Conservation (phyloP, 1,284 basidiomycete species). For the Cutaneotrichosporon sp. region DNA sequence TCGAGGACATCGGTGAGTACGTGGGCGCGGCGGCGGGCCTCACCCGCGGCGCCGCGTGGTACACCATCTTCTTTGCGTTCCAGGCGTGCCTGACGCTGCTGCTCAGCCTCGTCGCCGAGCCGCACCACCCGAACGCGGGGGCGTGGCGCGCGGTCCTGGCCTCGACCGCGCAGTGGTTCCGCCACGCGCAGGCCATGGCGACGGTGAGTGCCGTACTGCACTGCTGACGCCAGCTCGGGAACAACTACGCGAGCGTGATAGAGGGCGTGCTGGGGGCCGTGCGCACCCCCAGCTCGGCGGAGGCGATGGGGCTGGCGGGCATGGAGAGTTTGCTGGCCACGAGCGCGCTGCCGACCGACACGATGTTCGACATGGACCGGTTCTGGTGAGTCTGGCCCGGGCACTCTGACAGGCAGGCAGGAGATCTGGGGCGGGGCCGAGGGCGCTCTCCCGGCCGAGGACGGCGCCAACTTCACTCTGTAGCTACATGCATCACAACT, state of each 20-base stretch:
- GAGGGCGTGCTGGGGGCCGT: not conserved
- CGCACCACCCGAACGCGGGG: constrained; percentile 5
- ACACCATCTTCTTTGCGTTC: constrained; percentile 30
- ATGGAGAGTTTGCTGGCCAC: not conserved
- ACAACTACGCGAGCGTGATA: not conserved
- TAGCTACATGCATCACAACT: too few species aligned
- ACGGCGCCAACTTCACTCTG: not conserved
- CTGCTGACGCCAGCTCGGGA: not conserved
- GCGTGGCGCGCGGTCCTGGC: constrained; percentile 15
- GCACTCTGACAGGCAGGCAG: not conserved
- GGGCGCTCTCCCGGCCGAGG: not conserved
- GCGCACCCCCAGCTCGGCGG: not conserved
- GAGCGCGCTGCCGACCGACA: not conserved
- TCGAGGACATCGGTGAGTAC: constrained; percentile 23
- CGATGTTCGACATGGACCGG: constrained; percentile 3
- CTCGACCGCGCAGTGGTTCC: constrained; percentile 20
- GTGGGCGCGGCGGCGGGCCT: constrained; percentile 6
- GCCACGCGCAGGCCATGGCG: constrained; percentile 9
- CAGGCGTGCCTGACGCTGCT: constrained; percentile 28
- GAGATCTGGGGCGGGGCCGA: not conserved
- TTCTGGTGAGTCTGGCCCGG: not conserved
- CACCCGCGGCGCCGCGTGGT: constrained; percentile 25
- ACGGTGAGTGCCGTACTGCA: not conserved
- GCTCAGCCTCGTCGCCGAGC: constrained; percentile 28
- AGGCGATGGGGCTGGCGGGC: not conserved